Evolutionary conservation across 176 grass and related monocot species (phyloP).

Genomic region (Lolium rigidum): DNA sequence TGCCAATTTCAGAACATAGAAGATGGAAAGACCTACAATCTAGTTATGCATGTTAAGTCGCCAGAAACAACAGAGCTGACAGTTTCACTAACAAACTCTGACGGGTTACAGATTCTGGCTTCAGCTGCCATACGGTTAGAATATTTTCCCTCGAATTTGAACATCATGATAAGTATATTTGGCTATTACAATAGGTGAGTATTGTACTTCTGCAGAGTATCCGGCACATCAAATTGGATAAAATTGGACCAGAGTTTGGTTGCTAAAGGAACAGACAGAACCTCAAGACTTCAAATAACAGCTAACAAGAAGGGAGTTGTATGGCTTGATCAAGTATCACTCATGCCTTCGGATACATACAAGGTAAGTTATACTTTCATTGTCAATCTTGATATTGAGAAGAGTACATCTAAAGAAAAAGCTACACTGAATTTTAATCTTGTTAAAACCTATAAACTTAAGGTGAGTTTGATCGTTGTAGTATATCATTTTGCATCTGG

Average conservation of each 20-base stretch:
- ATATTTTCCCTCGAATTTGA: constrained; percentile 28
- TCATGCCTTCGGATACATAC: constrained; percentile 67
- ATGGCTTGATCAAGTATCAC: constrained; percentile 71
- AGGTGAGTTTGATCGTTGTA: no score
- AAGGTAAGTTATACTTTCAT: constrained; percentile 38
- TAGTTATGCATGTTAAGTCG: constrained; percentile 77
- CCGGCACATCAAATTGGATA: constrained; percentile 47
- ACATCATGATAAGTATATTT: constrained; percentile 16
- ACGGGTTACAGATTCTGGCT: constrained; percentile 63
- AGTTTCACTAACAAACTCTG: constrained; percentile 68
- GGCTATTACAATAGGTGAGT: constrained; percentile 4
- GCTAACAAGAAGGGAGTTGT: constrained; percentile 46
- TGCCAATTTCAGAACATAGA: constrained; percentile 84
- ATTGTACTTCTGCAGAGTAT: constrained; percentile 35
- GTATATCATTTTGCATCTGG: no score
- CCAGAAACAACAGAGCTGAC: constrained; percentile 50
- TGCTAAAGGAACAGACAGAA: constrained; percentile 53
- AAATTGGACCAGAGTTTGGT: constrained; percentile 45
- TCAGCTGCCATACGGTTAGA: constrained; percentile 66
- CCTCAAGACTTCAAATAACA: constrained; percentile 56
- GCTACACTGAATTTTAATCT: neutral
- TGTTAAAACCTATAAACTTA: constrained; percentile 3
- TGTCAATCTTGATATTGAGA: neutral
- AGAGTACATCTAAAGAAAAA: constrained; percentile 10
- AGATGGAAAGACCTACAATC: constrained; percentile 78